Evolutionary conservation across 306 rosid species (phyloP).

Genomic region (Senna siamea): DNA sequence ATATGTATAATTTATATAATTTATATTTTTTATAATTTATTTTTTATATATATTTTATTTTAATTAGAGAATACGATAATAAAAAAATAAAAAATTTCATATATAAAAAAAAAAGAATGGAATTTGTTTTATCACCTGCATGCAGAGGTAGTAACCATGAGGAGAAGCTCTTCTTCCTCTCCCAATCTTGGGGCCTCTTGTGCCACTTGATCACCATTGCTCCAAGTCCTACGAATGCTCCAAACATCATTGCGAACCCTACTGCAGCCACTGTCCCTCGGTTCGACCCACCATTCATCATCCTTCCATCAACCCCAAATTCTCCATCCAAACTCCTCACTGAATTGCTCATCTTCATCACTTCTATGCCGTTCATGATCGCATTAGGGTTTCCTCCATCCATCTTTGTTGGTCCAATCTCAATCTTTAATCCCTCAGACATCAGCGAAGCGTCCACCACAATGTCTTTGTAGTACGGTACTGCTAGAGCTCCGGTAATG

Average conservation of each 20-base stretch:
- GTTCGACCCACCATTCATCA: background rate
- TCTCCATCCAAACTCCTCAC: conserved; percentile 50
- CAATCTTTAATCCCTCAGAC: conserved; percentile 36
- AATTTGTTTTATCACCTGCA: conserved; percentile 41
- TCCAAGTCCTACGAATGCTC: conserved; percentile 45
- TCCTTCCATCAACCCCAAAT: conserved; percentile 43
- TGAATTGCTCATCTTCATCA: conserved; percentile 51
- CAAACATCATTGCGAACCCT: conserved; percentile 51
- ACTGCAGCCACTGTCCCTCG: conserved; percentile 36
- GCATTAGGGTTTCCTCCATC: conserved; percentile 27
- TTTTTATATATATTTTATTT: no score
- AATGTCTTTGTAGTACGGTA: conserved; percentile 46
- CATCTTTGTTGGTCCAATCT: conserved; percentile 34
- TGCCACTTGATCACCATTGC: conserved; percentile 52
- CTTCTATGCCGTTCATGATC: conserved; percentile 49
- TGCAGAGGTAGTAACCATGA: conserved; percentile 52
- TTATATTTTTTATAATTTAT: no score
- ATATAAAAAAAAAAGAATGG: no score
- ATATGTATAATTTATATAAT: no score
- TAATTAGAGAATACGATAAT: no score
- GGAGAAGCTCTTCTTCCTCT: conserved; percentile 47
- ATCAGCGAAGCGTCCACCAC: conserved; percentile 44
- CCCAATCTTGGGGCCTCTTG: conserved; percentile 51
- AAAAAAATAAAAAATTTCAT: no score
- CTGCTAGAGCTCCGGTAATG: conserved; percentile 28